Base-by-base conservation (phyloP, 257 asterid species). In the Gynochthodes officinalis region DNA sequence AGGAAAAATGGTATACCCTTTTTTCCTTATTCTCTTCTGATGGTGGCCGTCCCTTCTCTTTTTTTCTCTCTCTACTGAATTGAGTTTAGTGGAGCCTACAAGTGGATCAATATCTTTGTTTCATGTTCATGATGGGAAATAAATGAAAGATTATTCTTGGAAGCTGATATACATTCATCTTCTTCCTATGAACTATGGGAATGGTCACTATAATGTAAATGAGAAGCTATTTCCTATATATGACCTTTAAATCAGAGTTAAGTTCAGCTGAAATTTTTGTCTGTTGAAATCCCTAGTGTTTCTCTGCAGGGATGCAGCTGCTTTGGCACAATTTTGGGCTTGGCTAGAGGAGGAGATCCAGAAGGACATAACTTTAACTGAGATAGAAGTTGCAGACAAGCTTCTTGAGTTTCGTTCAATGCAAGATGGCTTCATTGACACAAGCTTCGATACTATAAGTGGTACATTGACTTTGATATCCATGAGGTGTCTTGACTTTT, bases 361-460 rank as follows among this genome's bases (percentile, higher is more conserved):
- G 55, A 82, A 72, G 54, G 88, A 77, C 78, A 87, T 72, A 37
- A 61, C 79, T 72, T 83, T 92, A 78, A 90, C 96, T 33, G 99
- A 95, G 85, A 84, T 89, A 70, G 96, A 91, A 73, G 99, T 86
- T 67, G 86, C 90, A 0, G 90, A 87, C 75, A 85, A 90, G 80
- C 97, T 92, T 82, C 90, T 89, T 77, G 92, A 92, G 76, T 90
- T 95, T 79, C 99, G 98, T 42, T 86, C 97, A 39, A 82, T 72
- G 83, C 97, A 92, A 80, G 87, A 84, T 69, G 98, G 98, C 66
- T 95, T 89, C 81, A 73, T 95, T 70, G 98, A 73, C 77, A 91
- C 98, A 61, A 92, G 99, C 84, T 95, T 95, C 27, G 99, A 95
- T 72, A 95, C 99, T 66, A 95, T 95, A 80, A 92, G 99, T 82